These are phyloP conservation scores for Paulownia fortunei DNA, from an alignment of 257 asterid genomes.

Conservation along the genomic window DNA sequence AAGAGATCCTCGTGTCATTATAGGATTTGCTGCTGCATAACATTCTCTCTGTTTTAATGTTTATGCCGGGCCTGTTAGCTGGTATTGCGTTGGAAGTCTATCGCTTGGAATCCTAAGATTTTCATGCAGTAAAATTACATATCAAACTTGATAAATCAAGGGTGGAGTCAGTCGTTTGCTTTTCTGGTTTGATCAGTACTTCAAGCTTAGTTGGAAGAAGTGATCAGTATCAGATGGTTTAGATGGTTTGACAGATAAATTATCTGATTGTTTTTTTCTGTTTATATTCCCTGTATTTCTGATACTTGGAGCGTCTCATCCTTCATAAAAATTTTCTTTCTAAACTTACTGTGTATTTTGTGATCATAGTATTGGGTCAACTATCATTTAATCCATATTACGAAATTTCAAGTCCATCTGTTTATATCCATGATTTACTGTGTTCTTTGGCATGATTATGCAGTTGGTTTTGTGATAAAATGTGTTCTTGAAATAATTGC, in stretches of 20 bases:
- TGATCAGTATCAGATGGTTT: background rate
- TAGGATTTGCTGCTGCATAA: slow-evolving; percentile 9
- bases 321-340: too few species aligned
- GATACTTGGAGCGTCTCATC: too few species aligned
- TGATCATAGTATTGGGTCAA: background rate
- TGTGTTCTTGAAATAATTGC: background rate
- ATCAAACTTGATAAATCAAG: background rate
- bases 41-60: background rate
- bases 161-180: background rate
- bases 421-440: background rate
- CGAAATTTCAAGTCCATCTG: background rate
- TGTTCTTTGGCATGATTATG: background rate
- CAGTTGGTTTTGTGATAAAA: background rate
- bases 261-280: background rate
- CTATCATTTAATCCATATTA: background rate
- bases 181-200: background rate
- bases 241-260: background rate
- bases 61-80: background rate
- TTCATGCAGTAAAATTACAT: background rate
- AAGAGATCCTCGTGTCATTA: background rate
- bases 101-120: background rate
- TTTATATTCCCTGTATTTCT: background rate
- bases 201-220: background rate
- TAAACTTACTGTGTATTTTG: too few species aligned
- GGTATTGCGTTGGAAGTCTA: background rate